A percentile compares a stretch with the other conserved stretches of the same genome.
Evolutionary conservation across 176 grass and related monocot species (phyloP).

Genomic region (Calamus simplicifolius): DNA sequence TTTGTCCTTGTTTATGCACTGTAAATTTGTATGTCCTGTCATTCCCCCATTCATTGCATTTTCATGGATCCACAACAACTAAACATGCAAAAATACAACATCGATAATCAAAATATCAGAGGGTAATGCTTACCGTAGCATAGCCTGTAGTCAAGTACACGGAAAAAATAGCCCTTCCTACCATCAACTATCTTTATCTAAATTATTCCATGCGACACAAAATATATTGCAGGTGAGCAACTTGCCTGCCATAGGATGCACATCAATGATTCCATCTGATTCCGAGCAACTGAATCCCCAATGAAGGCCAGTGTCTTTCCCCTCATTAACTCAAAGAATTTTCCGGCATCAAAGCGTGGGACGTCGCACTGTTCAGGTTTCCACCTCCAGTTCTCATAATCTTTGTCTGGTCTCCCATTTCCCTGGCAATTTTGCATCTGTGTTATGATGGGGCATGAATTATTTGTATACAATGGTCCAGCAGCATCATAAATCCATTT

Average conservation of each 20-base stretch:
- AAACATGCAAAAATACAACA: no score
- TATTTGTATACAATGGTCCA: slow-evolving; percentile 76
- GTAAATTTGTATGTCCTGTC: no score
- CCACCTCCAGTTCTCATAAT: slow-evolving; percentile 90
- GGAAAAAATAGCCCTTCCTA: no score
- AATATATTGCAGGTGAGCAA: not conserved
- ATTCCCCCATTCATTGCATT: no score
- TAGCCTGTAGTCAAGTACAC: no score
- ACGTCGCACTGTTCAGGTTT: slow-evolving; percentile 59
- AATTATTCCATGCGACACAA: no score
- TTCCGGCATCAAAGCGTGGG: slow-evolving; percentile 58
- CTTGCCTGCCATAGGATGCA: slow-evolving; percentile 90
- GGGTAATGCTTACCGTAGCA: no score
- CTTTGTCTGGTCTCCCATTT: slow-evolving; percentile 79
- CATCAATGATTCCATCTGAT: slow-evolving; percentile 92
- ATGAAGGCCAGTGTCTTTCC: slow-evolving; percentile 80
- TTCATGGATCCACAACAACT: no score
- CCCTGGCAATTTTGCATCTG: slow-evolving; percentile 86
- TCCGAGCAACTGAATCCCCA: slow-evolving; percentile 83
- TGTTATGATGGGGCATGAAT: slow-evolving; percentile 76
- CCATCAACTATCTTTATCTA: no score
- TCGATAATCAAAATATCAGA: no score
- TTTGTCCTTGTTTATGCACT: no score
- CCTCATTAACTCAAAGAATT: slow-evolving; percentile 86
- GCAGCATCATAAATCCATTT: slow-evolving; percentile 61